Evolutionary conservation across 2,329 filamentous ascomycete genomes (phyloP).

Genomic region (Verticillium dahliae): DNA sequence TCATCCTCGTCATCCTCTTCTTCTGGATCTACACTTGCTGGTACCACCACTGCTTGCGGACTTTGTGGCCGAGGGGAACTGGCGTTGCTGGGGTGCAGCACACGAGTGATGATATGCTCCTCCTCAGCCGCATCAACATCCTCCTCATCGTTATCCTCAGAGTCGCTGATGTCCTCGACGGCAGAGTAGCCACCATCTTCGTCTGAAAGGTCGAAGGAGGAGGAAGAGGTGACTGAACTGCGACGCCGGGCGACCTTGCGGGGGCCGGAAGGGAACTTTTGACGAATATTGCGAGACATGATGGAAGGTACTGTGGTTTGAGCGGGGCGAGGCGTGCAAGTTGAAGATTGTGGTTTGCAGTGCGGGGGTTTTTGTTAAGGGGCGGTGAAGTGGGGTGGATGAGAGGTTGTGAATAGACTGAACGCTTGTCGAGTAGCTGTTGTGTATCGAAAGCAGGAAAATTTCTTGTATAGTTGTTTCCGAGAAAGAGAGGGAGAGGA

Average conservation of each 20-base stretch:
- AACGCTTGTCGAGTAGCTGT: background rate
- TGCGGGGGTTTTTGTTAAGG: background rate
- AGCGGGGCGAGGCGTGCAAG: too few species aligned
- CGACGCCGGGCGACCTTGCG: constrained; percentile 40
- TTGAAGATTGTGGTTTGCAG: too few species aligned
- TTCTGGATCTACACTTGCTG: constrained; percentile 28
- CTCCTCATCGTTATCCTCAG: constrained; percentile 70
- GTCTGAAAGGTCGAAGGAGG: constrained; percentile 51
- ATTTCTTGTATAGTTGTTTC: too few species aligned
- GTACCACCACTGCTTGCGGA: background rate
- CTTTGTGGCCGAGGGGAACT: constrained; percentile 46
- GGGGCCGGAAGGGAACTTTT: constrained; percentile 36
- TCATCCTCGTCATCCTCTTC: constrained; percentile 30
- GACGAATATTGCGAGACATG: constrained; percentile 49
- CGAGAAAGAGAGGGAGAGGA: too few species aligned
- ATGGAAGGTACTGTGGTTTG: constrained; percentile 11
- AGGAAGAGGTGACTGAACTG: constrained; percentile 41
- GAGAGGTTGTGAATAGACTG: background rate
- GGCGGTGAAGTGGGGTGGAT: background rate
- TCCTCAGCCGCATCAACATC: constrained; percentile 75
- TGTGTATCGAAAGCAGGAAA: background rate
- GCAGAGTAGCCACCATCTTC: constrained; percentile 70
- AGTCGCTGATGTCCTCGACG: constrained; percentile 74
- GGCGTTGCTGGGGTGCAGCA: constrained; percentile 26
- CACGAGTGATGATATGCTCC: constrained; percentile 57